Evolutionary conservation across 2,329 filamentous ascomycete genomes (phyloP).

Genomic region (Myriosclerotinia scirpicola): DNA sequence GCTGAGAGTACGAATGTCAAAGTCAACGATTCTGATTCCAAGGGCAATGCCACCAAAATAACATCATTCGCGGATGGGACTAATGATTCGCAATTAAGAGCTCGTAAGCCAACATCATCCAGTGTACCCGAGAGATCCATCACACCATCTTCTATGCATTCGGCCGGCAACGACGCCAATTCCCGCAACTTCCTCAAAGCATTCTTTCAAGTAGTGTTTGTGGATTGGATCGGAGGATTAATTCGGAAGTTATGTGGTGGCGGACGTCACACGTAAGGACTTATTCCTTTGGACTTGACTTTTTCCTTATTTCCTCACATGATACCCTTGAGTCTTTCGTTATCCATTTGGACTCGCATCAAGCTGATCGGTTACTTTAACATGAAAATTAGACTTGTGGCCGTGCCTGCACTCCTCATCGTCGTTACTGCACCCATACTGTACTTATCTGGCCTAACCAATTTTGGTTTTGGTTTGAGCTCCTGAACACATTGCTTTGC

Average conservation of each 20-base stretch:
- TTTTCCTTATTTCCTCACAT: constrained; percentile 14
- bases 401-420: constrained; percentile 31
- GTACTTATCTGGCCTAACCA: constrained; percentile 30
- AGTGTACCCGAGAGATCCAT: constrained; percentile 32
- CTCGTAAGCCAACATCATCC: constrained; percentile 30
- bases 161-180: constrained; percentile 32
- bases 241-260: constrained; percentile 37
- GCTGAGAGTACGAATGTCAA: constrained; percentile 24
- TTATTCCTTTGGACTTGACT: constrained; percentile 20
- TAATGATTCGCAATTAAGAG: constrained; percentile 29
- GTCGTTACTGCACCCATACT: constrained; percentile 33
- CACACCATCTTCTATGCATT: constrained; percentile 38
- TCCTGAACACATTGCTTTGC: constrained; percentile 46
- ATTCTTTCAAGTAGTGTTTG: constrained; percentile 41
- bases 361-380: constrained; percentile 20
- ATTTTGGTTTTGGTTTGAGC: constrained; percentile 14
- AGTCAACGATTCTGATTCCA: constrained; percentile 20
- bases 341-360: constrained; percentile 15
- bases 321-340: constrained; percentile 16
- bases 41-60: constrained; percentile 29
- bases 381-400: constrained; percentile 33
- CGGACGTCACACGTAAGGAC: constrained; percentile 36
- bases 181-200: constrained; percentile 36
- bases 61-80: constrained; percentile 31
- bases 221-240: constrained; percentile 43